Percentiles rank a stretch among this genome's conserved stretches.
Conservation (phyloP, 2,329 filamentous ascomycete species). For the Ascochyta lentis region DNA sequence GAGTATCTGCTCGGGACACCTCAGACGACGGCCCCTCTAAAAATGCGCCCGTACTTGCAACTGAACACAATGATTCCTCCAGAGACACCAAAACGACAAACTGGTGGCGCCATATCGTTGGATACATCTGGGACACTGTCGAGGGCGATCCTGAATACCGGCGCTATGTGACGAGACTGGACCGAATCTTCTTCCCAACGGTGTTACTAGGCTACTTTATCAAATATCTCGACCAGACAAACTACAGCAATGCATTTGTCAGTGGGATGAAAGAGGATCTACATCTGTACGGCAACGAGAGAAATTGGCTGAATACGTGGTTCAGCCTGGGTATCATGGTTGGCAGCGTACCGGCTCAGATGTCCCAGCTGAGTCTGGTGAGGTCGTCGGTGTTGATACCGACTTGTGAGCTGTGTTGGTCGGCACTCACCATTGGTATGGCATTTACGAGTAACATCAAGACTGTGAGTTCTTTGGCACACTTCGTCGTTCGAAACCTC, state of each 20-base stretch:
- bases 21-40: not conserved
- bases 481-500: not conserved
- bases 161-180: slow-evolving; percentile 1
- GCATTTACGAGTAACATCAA: not conserved
- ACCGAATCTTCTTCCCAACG: not conserved
- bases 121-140: not conserved
- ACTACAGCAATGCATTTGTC: slow-evolving; percentile 5
- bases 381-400: not conserved
- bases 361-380: slow-evolving; percentile 5
- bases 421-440: not conserved
- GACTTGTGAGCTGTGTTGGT: not conserved
- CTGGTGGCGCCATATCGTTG: not conserved
- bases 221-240: slow-evolving; percentile 1
- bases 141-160: not conserved
- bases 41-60: not conserved
- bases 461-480: not conserved
- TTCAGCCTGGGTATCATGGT: slow-evolving; percentile 1
- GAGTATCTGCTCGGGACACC: not conserved
- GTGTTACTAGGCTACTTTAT: slow-evolving; percentile 1
- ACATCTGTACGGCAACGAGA: slow-evolving; percentile 14
- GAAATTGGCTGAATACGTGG: slow-evolving; percentile 7
- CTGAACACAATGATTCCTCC: not conserved
- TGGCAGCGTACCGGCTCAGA: slow-evolving; percentile 1
- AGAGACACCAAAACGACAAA: not conserved
- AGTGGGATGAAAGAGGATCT: slow-evolving; percentile 17